phyloP scores from a whole-genome alignment of 1,284 basidiomycete genomes.

The Trametes polyzona region DNA sequence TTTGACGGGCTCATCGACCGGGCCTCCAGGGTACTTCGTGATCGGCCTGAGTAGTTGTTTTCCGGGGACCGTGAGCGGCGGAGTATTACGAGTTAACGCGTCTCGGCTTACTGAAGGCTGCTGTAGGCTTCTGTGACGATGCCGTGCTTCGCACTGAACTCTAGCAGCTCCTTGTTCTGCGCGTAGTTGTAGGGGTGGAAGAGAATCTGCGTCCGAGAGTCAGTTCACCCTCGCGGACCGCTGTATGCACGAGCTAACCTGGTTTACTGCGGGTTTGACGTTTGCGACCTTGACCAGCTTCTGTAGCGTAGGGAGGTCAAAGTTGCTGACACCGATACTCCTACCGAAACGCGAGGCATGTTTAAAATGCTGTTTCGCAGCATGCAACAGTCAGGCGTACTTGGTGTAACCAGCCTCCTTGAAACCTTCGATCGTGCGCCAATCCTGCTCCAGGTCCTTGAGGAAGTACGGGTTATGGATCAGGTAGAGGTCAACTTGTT shows the following conservation, averaged over 20 bases:
- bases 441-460: conserved; percentile 56
- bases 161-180: conserved; percentile 57
- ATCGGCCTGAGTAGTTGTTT: conserved; percentile 16
- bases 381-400: no score
- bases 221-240: neutral
- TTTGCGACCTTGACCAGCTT: conserved; percentile 57
- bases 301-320: conserved; percentile 57
- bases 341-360: conserved; percentile 42
- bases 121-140: conserved; percentile 77
- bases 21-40: conserved; percentile 19
- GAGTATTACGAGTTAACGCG: neutral
- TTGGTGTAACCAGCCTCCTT: conserved; percentile 60
- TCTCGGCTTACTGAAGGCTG: conserved; percentile 53
- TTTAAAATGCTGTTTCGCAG: no score
- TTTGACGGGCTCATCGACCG: conserved; percentile 62
- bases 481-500: conserved; percentile 74
- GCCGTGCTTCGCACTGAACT: conserved; percentile 56
- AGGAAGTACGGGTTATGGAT: conserved; percentile 53
- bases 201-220: conserved; percentile 49
- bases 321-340: conserved; percentile 82
- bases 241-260: conserved; percentile 43
- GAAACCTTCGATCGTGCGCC: conserved; percentile 64
- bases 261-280: conserved; percentile 72
- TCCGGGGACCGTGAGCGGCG: no score
- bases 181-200: conserved; percentile 74